Evolutionary conservation across 1,284 basidiomycete species (phyloP).

Genomic region (Pseudozyma pruni): DNA sequence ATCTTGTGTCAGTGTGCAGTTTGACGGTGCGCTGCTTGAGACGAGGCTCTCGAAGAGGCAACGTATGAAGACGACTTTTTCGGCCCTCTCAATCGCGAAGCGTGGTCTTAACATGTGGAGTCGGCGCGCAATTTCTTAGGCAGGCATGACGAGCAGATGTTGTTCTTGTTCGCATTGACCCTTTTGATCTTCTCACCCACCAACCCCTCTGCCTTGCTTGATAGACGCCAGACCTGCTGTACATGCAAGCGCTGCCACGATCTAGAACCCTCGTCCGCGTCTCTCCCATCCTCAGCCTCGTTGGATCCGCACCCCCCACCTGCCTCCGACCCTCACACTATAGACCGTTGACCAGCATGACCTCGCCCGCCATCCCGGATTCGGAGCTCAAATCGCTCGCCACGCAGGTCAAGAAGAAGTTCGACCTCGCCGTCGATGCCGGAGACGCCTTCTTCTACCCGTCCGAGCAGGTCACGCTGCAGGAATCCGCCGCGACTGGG

Average conservation of each 20-base stretch:
- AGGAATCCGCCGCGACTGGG: constrained; percentile 18
- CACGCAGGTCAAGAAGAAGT: constrained; percentile 44
- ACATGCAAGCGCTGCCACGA: background rate
- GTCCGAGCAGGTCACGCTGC: constrained; percentile 41
- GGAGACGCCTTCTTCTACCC: constrained; percentile 64
- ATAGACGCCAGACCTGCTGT: background rate
- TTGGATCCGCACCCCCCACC: background rate
- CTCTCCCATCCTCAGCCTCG: background rate
- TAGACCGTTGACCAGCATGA: constrained; percentile 12
- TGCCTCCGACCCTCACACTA: background rate
- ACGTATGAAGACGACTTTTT: constrained; percentile 1
- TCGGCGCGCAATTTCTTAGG: background rate
- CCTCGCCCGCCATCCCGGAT: constrained; percentile 14
- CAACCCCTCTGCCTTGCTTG: background rate
- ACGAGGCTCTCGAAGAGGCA: no score
- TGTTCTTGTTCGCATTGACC: constrained; percentile 1
- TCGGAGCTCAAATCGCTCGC: constrained; percentile 39
- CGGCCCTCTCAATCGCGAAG: background rate
- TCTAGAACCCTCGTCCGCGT: background rate
- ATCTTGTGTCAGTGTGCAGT: no score
- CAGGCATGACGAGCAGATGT: background rate
- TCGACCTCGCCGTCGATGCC: constrained; percentile 39
- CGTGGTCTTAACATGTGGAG: constrained; percentile 12
- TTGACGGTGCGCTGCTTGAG: no score
- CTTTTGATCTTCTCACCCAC: background rate